Evolutionary conservation across 1,284 basidiomycete species (phyloP).

Genomic region (Marasmius tenuissimus): DNA sequence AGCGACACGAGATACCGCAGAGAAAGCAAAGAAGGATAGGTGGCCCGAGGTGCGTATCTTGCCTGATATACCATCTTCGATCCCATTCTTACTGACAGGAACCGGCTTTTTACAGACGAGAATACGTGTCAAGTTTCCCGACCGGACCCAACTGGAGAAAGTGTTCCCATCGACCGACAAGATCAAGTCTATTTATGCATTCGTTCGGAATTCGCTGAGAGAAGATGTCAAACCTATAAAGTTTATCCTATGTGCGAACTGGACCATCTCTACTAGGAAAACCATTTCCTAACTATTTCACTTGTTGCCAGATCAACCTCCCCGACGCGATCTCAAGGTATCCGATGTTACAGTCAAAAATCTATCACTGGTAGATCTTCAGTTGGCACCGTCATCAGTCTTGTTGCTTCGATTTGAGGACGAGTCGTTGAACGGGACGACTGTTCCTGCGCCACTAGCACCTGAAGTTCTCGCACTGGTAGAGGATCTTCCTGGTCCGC

Average conservation of each 20-base stretch:
- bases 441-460: conserved; percentile 66
- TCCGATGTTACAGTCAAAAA: conserved; percentile 72
- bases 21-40: conserved; percentile 59
- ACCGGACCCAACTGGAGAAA: conserved; percentile 82
- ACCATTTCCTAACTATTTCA: not conserved
- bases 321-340: conserved; percentile 78
- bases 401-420: conserved; percentile 77
- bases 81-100: conserved; percentile 5
- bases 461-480: conserved; percentile 54
- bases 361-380: conserved; percentile 65
- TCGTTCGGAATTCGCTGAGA: conserved; percentile 71
- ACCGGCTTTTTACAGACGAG: conserved; percentile 52
- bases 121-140: conserved; percentile 79
- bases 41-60: conserved; percentile 65
- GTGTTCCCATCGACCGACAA: conserved; percentile 74
- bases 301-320: conserved; percentile 68
- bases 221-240: conserved; percentile 75
- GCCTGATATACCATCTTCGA: not conserved
- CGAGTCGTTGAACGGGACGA: conserved; percentile 58
- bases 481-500: conserved; percentile 61
- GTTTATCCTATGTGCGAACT: conserved; percentile 74
- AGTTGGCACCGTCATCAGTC: conserved; percentile 79
- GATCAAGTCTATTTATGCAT: conserved; percentile 79
- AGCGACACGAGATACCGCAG: conserved; percentile 64
- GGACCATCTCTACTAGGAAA: not conserved